These are phyloP conservation scores for Heritiera littoralis DNA, from an alignment of 345 rosid genomes.

Conservation along the genomic window DNA sequence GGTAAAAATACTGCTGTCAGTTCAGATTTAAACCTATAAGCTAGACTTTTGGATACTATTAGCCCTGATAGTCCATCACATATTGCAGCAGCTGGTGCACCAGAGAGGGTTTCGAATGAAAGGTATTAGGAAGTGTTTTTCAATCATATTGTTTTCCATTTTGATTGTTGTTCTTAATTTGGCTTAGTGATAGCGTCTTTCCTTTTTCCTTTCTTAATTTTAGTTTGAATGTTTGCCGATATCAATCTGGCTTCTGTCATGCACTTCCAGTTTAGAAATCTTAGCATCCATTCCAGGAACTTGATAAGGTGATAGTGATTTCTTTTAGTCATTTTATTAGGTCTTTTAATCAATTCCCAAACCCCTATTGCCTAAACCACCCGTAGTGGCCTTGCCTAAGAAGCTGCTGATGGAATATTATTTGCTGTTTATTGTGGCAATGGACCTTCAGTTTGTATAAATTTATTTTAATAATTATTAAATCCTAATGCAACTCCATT, in stretches of 20 bases:
- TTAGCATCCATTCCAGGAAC: too few relatives aligned
- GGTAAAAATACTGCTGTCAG: constrained; percentile 43
- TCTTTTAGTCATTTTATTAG: too few relatives aligned
- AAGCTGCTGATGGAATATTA: not conserved
- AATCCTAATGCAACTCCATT: not conserved
- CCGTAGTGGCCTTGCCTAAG: not conserved
- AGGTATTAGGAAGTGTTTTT: constrained; percentile 45
- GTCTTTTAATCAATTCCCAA: too few relatives aligned
- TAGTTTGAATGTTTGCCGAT: too few relatives aligned
- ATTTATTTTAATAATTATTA: not conserved
- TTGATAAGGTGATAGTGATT: too few relatives aligned
- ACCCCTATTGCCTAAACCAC: not conserved
- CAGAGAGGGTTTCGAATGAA: constrained; percentile 43
- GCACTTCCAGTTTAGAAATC: too few relatives aligned
- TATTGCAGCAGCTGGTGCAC: constrained; percentile 31
- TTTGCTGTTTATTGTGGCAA: not conserved
- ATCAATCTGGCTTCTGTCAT: too few relatives aligned
- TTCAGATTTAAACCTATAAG: constrained; percentile 73
- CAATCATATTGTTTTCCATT: not conserved
- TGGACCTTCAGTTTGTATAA: constrained; percentile 4
- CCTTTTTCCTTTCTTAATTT: too few relatives aligned
- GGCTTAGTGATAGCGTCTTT: too few relatives aligned
- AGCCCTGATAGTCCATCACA: constrained; percentile 42
- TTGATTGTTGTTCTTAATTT: too few relatives aligned
- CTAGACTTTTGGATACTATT: constrained; percentile 71